Evolutionary conservation across 345 rosid species (phyloP), one percentile per base, ranked within the genome.

Genomic region (Camelina neglecta): DNA sequence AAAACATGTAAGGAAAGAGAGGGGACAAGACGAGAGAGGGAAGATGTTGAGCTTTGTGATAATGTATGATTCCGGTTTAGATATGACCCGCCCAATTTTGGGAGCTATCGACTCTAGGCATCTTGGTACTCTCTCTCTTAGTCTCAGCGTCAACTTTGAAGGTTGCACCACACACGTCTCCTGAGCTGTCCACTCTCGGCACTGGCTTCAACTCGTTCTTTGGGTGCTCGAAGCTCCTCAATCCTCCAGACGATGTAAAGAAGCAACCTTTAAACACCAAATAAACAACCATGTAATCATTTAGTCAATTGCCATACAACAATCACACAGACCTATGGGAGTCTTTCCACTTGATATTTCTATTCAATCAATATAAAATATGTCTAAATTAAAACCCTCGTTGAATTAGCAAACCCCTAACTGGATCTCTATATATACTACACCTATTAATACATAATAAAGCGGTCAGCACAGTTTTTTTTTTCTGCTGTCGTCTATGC

Each of bases 141-240:
- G 87, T 59, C 72, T 85, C 96, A 0, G 75, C 81, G 73, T 93
- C 97, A 77, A 92, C 97, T 83, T 83, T 85, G 81, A 94, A 92
- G 35, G 63, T 85, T 4, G 98, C 84, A 45, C 96, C 96, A 42
- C 97, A 94, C 65, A 90, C 86, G 48, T 94, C 81, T 15, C 96
- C 93, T 1, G 96, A 94, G 67, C 98, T 94, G 73, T 94, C 97
- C 29, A 94, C 92, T 80, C 97, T 86, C 0, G 96, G 98, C 79
- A 90, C 83, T 13, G 97, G 90, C 88, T 90, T 94, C 87, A 94
- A 64, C 85, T 83, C 92, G 75, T 92, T 87, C 80, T 84, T 63
- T 4, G 98, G 98, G 75, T 87, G 96, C 85, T 91, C 96, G 11
- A 65, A 94, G 84, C 97, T 94, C 87, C 94, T 90, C 80, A 94